phyloP scores from a whole-genome alignment of 2,329 filamentous ascomycete genomes.

The Bimuria novae-zelandiae region DNA sequence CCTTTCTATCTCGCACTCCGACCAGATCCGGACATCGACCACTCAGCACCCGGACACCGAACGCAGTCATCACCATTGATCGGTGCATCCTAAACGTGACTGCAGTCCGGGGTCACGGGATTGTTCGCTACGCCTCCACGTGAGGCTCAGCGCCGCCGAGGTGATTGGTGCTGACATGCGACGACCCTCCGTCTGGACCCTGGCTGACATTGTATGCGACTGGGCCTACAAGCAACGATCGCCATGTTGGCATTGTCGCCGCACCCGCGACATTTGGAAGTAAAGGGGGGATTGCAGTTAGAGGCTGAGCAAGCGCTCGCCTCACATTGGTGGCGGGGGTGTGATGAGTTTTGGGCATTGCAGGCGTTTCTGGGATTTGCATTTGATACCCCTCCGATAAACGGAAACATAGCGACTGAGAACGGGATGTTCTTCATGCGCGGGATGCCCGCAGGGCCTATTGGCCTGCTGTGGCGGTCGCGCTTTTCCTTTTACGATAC shows the following conservation, averaged over 20 bases:
- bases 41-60: conserved; percentile 1
- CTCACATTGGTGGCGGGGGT: conserved; percentile 7
- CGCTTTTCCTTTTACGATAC: conserved; percentile 40
- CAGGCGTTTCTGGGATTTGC: conserved; percentile 15
- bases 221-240: conserved; percentile 10
- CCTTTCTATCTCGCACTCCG: not conserved
- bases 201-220: not conserved
- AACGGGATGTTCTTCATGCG: conserved; percentile 26
- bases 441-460: conserved; percentile 28
- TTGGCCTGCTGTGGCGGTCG: conserved; percentile 32
- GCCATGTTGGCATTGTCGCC: not conserved
- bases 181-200: conserved; percentile 2
- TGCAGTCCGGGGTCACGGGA: not conserved
- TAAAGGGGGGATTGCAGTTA: not conserved
- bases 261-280: not conserved
- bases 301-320: not conserved
- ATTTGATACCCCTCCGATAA: conserved; percentile 26
- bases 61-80: not conserved
- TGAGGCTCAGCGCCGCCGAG: too few species aligned
- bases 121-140: not conserved
- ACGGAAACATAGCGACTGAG: conserved; percentile 16
- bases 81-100: not conserved
- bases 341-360: conserved; percentile 14
- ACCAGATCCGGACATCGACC: conserved; percentile 1
- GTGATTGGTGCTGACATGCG: conserved; percentile 3